Evolutionary conservation across 352 stramenopile genomes (phyloP), one percentile per base, ranked within the genome.

Genomic region (Blastocystis sp.): DNA sequence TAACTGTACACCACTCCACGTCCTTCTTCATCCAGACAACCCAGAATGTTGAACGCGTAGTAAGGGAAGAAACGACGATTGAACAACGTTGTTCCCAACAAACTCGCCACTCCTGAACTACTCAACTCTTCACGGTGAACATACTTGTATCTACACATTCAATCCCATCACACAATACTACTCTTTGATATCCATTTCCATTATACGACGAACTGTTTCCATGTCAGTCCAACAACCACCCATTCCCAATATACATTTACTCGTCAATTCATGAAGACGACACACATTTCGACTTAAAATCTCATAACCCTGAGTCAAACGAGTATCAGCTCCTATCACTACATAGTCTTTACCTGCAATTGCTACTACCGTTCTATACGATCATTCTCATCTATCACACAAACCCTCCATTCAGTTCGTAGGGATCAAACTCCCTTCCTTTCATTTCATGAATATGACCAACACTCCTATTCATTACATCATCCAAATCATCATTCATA

Each of bases 41-140:
- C 94, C n/a, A 98, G 90, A 79, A 98, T 93, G 88, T 97, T 98
- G 89, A 98, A 98, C 44, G 94, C 92, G 88, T 98, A 98, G 90
- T 97, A 98, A 34, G 96, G 96, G 90, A 98, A 98, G 88, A 98
- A 98, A 44, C 96, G 57, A 38, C 76, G 57, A 89, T 84, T 91
- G 89, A 98, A 98, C 21, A 98, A 90, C 69, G 94, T 98, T 88
- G 97, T 97, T 84, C 93, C 92, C 40, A 98, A 90, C 90, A 98
- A 91, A 90, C 97, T 94, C 64, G 95, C 92, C 72, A 97, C 92
- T 38, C 91, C 92, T 49, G 92, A 90, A 36, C 93, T 95, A 42
- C 90, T 92, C 90, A 97, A 97, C 84, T 89, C 69, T 88, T 93
- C 94, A 38, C 92, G 92, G 87, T 97, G 96, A 91, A 97, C 94